Base-by-base conservation (phyloP, 2,329 filamentous ascomycete species). In the Scopulariopsis brevicaulis region DNA sequence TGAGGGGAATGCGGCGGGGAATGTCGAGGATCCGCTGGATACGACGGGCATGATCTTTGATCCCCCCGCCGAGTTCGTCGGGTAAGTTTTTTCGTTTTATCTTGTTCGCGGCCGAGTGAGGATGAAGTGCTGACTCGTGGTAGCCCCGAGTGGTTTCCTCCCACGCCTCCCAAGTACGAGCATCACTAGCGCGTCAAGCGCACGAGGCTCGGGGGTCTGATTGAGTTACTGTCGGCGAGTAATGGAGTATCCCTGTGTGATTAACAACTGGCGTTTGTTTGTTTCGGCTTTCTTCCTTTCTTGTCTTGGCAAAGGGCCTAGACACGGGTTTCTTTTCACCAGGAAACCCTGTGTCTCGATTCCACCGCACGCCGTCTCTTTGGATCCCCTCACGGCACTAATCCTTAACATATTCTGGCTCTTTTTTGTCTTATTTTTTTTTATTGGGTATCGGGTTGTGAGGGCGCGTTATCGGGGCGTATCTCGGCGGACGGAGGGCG, bases 1-100 rank as follows among this genome's bases (percentile, higher is more conserved):
- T 1, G 63, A 66, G 12, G 87, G 87, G 0, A 90, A 90, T 63
- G 87, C 87, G 0, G 87, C 82, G 0, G 87, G 82, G 0, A 87
- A 87, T 61, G 82, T 78, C 0, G 63, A 69, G 1, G 69, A 87
- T 59, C 67, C 76, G 3, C 69, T 82, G 2, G 78, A 88, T 63
- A 59, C 57, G 14, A 54, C 56, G 7, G 51, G 51, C 10, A 54
- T 58, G 24, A 7, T 48, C 15, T 48, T 32, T 40, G 51, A 46
- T 4, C 56, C 56, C n/a, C 22, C 35, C 1, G 3, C 11, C 4
- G 56, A 58, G 20, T 58, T 54, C 37, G 22, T 14, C 25, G 56
- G 56, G 56, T 54, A 34, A 54, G 56, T 57, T n/a, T n/a, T 46
- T n/a, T n/a, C n/a, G 12, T 46, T n/a, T n/a, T 4, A n/a, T 46